These are phyloP conservation scores for Bipolaris bicolor DNA, from an alignment of 2,329 filamentous ascomycete genomes.

Conservation along the genomic window DNA sequence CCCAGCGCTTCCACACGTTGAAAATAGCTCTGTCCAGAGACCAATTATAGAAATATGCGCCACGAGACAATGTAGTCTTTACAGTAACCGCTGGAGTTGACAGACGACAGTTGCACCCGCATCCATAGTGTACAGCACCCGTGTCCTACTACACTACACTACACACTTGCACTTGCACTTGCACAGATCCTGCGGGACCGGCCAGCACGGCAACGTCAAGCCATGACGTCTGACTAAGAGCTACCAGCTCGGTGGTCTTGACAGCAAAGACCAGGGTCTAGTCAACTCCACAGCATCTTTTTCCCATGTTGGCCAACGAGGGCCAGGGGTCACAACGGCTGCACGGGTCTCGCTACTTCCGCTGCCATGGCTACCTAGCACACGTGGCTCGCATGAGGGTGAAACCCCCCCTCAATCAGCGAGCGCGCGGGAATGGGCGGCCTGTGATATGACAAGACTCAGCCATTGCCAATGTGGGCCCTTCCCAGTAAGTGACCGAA, in stretches of 20 bases:
- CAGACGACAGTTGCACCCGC: constrained; percentile 7
- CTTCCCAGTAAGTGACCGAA: constrained; percentile 36
- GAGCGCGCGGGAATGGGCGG: constrained; percentile 34
- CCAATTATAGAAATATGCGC: constrained; percentile 25
- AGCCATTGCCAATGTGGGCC: constrained; percentile 38
- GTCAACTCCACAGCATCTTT: constrained; percentile 28
- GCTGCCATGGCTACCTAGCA: constrained; percentile 35
- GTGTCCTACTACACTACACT: not conserved
- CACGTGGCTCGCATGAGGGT: constrained; percentile 42
- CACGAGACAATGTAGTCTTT: constrained; percentile 23
- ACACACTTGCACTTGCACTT: not conserved
- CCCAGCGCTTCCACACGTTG: constrained; percentile 24
- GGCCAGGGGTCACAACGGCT: constrained; percentile 24
- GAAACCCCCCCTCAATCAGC: constrained; percentile 46
- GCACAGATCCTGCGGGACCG: not conserved
- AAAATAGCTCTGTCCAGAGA: constrained; percentile 16
- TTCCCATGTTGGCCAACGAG: constrained; percentile 25
- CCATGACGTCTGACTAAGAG: constrained; percentile 16
- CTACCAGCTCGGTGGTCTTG: constrained; percentile 3
- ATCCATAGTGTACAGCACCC: not conserved
- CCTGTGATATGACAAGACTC: constrained; percentile 35
- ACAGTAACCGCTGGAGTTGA: constrained; percentile 20
- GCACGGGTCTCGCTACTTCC: constrained; percentile 44
- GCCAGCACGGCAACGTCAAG: constrained; percentile 1
- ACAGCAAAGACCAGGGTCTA: constrained; percentile 16